Percentiles rank a stretch among this genome's conserved stretches.
Evolutionary conservation across 306 rosid species (phyloP).

Genomic region (Acmispon strigosus): DNA sequence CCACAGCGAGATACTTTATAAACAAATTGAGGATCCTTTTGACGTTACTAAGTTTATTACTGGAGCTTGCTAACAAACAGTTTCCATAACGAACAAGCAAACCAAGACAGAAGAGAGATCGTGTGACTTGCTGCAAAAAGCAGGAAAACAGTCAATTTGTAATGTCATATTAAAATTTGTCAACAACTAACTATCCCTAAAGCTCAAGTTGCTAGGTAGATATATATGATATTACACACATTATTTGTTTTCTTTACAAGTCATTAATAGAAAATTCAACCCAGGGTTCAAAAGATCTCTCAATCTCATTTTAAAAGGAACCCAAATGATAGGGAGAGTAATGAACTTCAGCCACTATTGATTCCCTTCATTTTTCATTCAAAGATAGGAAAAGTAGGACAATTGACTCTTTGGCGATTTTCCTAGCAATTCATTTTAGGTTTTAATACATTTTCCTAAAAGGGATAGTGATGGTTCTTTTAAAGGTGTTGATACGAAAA

Average conservation of each 20-base stretch:
- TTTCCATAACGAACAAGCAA: constrained; percentile 88
- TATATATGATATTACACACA: neutral
- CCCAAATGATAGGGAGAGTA: neutral
- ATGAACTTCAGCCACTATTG: neutral
- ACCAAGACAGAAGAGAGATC: constrained; percentile 94
- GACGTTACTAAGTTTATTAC: constrained; percentile 42
- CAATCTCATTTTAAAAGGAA: neutral
- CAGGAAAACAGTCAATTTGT: constrained; percentile 21
- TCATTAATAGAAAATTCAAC: neutral
- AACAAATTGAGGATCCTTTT: constrained; percentile 57
- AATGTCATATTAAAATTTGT: neutral
- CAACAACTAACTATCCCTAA: neutral
- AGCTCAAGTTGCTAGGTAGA: neutral
- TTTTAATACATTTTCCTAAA: neutral
- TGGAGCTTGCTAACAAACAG: constrained; percentile 48
- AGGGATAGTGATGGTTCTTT: neutral
- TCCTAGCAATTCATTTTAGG: neutral
- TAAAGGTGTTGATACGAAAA: neutral
- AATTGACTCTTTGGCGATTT: neutral
- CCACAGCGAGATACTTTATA: constrained; percentile 58
- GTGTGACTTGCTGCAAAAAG: constrained; percentile 64
- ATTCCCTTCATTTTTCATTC: neutral
- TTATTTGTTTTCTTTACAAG: neutral
- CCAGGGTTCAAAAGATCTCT: neutral
- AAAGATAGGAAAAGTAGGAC: neutral